Evolutionary conservation across 192 early-diverging fungal species (phyloP), one percentile per base, ranked within the genome.

Genomic region (Coemansia sp.): DNA sequence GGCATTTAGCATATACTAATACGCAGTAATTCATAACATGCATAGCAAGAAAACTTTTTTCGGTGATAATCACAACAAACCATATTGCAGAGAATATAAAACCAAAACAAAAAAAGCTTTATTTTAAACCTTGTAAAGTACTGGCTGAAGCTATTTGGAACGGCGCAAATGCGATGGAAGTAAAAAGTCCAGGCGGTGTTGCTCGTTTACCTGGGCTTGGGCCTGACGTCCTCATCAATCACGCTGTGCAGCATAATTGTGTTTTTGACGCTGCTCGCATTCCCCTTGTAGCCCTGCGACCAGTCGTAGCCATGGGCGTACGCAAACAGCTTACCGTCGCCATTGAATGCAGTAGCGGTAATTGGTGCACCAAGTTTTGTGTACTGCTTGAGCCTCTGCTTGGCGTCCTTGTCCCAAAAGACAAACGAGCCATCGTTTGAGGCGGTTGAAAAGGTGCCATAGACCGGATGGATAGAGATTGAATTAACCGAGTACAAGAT

Each of bases 321-420:
- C 10, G 96, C 94, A 84, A 95, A 95, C 55, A 96, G 91, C 29
- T 74, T 83, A 22, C 95, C 96, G 43, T 88, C 92, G 32, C 84
- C 81, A 56, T 87, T 92, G 78, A 95, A 97, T 10, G 91, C 86
- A 11, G 90, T 83, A 32, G 86, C 77, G 2, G 87, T 63, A 56
- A 98, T 89, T 21, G 89, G 87, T 7, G 66, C 82, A 24, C 83
- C 85, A 14, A 88, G 74, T 22, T 87, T 86, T 32, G 75, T 52
- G 70, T 92, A 89, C 15, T 72, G 63, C 81, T 95, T 95, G 59
- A 97, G 84, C 58, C 90, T 87, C 60, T 90, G 89, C 69, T 89
- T 89, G 17, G 92, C 88, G 69, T 93, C 92, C 76, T 95, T 96
- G 79, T 98, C 96, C 96, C 96, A 98, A 70, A 96, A 95, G 47